Conservation (phyloP, 2,329 filamentous ascomycete genomes). For the Diaporthe australafricana region DNA sequence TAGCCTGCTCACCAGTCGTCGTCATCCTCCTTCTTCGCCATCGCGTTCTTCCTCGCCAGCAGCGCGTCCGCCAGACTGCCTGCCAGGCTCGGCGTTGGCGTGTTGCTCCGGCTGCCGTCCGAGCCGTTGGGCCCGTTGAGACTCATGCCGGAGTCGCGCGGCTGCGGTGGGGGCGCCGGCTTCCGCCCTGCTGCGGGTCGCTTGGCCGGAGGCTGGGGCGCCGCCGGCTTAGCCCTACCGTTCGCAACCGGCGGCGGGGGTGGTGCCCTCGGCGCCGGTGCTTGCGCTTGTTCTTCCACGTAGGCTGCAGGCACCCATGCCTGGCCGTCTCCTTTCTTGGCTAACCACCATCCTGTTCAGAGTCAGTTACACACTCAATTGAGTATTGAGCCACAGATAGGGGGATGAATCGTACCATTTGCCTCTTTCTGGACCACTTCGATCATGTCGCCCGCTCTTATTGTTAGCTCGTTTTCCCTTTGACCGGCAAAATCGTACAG, state of each 20-base stretch:
- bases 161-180: conserved; percentile 70
- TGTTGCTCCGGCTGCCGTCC: conserved; percentile 75
- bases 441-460: conserved; percentile 83
- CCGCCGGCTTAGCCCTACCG: conserved; percentile 72
- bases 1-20: conserved; percentile 71
- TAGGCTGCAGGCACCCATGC: conserved; percentile 97
- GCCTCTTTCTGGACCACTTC: conserved; percentile 94
- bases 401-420: conserved; percentile 78
- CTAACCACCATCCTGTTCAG: conserved; percentile 92
- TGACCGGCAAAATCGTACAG: conserved; percentile 92
- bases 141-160: conserved; percentile 79
- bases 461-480: conserved; percentile 84
- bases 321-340: conserved; percentile 77
- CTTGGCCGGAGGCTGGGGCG: conserved; percentile 84
- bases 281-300: conserved; percentile 83
- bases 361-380: conserved; percentile 42
- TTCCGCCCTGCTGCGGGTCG: conserved; percentile 80
- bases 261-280: conserved; percentile 68
- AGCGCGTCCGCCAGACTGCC: conserved; percentile 84
- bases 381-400: neutral
- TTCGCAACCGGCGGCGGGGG: conserved; percentile 70
- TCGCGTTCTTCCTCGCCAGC: conserved; percentile 79
- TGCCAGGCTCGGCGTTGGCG: conserved; percentile 77
- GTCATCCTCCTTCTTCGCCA: conserved; percentile 78
- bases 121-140: conserved; percentile 66